Evolutionary conservation across 2,329 filamentous ascomycete genomes (phyloP).

Genomic region (Lecanicillium sp.): DNA sequence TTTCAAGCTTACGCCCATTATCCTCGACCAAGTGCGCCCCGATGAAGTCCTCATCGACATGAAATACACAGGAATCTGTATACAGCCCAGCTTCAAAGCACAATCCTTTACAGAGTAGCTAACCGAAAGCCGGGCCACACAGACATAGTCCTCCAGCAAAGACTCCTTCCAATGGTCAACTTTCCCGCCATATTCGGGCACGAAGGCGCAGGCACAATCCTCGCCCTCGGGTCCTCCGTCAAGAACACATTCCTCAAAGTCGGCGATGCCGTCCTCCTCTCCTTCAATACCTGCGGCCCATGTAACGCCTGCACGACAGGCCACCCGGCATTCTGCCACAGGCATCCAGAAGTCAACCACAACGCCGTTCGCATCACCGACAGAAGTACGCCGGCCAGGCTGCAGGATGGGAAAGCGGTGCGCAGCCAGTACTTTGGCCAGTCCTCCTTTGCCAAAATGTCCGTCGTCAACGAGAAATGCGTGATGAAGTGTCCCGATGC

Average conservation of each 20-base stretch:
- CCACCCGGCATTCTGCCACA: constrained; percentile 13
- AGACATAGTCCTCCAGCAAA: too few species aligned
- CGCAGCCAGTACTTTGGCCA: constrained; percentile 27
- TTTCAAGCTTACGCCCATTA: too few species aligned
- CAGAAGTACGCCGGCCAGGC: constrained; percentile 14
- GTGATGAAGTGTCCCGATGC: constrained; percentile 18
- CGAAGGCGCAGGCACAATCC: constrained; percentile 20
- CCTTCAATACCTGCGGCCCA: constrained; percentile 16
- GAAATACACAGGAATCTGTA: too few species aligned
- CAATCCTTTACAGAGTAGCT: too few species aligned
- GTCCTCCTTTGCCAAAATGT: constrained; percentile 22
- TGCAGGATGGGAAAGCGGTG: constrained; percentile 6
- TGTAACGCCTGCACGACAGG: constrained; percentile 15
- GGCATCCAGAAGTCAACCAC: constrained; percentile 17
- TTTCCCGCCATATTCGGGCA: constrained; percentile 22
- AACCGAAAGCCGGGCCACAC: too few species aligned
- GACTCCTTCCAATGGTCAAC: constrained; percentile 11
- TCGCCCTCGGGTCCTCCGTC: constrained; percentile 18
- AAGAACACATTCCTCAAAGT: constrained; percentile 16
- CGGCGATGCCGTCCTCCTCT: constrained; percentile 23
- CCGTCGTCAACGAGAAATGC: constrained; percentile 19
- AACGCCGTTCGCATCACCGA: constrained; percentile 10
- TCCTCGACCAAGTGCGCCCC: too few species aligned
- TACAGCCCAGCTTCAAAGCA: too few species aligned
- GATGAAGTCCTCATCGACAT: too few species aligned